A percentile compares a stretch with the other conserved stretches of the same genome.
Evolutionary conservation across 73 alveolate genomes (phyloP).

Genomic region (Paramecium primaurelia): DNA sequence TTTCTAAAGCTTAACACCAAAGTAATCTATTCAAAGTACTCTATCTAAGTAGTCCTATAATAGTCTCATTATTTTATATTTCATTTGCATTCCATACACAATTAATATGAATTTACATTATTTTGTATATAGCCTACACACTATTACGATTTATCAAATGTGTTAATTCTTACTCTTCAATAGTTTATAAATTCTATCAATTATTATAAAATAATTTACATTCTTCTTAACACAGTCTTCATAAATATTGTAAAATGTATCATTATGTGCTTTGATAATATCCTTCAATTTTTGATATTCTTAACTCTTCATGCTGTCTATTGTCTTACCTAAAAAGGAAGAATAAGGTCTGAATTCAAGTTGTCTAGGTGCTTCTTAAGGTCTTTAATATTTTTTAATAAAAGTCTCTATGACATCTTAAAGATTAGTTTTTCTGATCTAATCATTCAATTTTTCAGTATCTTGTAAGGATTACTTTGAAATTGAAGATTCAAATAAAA

Average conservation of each 20-base stretch:
- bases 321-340: not conserved
- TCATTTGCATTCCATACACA: slow-evolving; percentile 31
- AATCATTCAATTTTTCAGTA: not conserved
- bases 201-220: not conserved
- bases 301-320: not conserved
- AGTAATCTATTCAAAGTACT: not conserved
- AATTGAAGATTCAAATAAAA: not conserved
- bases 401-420: not conserved
- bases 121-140: not conserved
- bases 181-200: not conserved
- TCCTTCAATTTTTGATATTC: not conserved
- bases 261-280: not conserved
- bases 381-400: not conserved
- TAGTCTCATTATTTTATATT: not conserved
- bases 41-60: not conserved
- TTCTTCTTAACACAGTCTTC: not conserved
- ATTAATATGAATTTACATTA: not conserved
- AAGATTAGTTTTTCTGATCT: not conserved
- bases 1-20: slow-evolving; percentile 33
- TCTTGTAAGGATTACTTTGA: not conserved
- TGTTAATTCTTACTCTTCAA: not conserved
- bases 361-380: not conserved
- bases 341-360: not conserved
- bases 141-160: not conserved
- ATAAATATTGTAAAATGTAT: not conserved